Percentiles rank a stretch among this genome's conserved stretches.
Conservation (phyloP, 1,139 yeast species). For the Suhomyces kunorum region DNA sequence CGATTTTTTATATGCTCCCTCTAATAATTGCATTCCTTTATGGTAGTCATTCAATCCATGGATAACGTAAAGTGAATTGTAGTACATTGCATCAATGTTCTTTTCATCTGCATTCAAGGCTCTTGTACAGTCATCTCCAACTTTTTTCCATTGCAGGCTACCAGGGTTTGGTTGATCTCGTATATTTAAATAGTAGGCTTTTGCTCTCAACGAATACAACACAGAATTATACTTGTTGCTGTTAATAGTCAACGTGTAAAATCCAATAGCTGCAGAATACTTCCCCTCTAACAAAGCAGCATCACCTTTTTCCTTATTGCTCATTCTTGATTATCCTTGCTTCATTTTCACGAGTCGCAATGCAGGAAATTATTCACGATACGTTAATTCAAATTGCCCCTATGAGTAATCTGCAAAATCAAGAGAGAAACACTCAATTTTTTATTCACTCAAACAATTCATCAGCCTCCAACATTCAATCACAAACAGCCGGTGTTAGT, state of each 20-base stretch:
- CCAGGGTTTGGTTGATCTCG: slow-evolving; percentile 12
- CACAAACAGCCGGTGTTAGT: slow-evolving; percentile 14
- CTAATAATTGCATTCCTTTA: slow-evolving; percentile 29
- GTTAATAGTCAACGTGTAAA: slow-evolving; percentile 21
- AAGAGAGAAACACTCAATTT: slow-evolving; percentile 14
- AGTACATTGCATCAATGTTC: slow-evolving; percentile 26
- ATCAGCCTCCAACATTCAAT: slow-evolving; percentile 21
- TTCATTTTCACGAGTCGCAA: not conserved
- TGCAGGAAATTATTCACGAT: not conserved
- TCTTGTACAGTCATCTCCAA: slow-evolving; percentile 27
- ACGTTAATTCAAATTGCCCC: not conserved
- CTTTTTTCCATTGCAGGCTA: slow-evolving; percentile 19
- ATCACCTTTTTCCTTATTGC: slow-evolving; percentile 4
- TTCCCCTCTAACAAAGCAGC: slow-evolving; percentile 15
- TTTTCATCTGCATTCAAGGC: slow-evolving; percentile 29
- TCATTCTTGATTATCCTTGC: not conserved
- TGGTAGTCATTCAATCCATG: slow-evolving; percentile 26
- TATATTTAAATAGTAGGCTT: slow-evolving; percentile 19
- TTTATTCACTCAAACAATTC: slow-evolving; percentile 27
- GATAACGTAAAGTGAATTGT: slow-evolving; percentile 28
- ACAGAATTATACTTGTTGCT: slow-evolving; percentile 15
- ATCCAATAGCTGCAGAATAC: slow-evolving; percentile 22
- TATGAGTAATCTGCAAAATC: slow-evolving; percentile 3
- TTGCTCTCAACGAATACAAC: slow-evolving; percentile 21
- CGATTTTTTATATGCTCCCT: slow-evolving; percentile 32